phyloP scores from a whole-genome alignment of 139 green algal genomes.

The Tetradesmus lagerheimii region DNA sequence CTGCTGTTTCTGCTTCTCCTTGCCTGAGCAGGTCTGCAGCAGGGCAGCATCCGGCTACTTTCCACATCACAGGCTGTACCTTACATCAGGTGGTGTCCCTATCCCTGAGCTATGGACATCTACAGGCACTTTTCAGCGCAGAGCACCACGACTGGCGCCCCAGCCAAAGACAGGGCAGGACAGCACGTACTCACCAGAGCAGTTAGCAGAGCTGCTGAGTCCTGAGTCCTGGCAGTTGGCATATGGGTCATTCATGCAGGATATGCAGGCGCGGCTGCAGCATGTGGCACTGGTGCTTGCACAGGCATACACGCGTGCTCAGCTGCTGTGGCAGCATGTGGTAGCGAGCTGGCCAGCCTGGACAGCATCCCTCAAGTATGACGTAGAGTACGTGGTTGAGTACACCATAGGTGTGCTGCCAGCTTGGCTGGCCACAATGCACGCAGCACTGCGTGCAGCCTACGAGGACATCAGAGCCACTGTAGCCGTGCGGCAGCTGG shows the following conservation, averaged over 20 bases:
- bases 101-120: constrained; percentile 13
- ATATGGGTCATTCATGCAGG: not conserved
- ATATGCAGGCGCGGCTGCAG: not conserved
- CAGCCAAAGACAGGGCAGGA: not conserved
- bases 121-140: not conserved
- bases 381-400: constrained; percentile 25
- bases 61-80: constrained; percentile 17
- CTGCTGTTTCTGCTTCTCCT: constrained; percentile 5
- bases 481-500: not conserved
- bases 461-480: not conserved
- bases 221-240: constrained; percentile 14
- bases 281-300: not conserved
- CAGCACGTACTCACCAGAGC: not conserved
- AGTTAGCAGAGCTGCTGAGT: not conserved
- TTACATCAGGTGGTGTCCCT: not conserved
- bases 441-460: not conserved
- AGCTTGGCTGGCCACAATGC: constrained; percentile 4
- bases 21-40: constrained; percentile 7
- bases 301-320: not conserved
- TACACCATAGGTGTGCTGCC: constrained; percentile 9
- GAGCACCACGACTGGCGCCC: not conserved
- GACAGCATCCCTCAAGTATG: not conserved
- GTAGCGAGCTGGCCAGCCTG: constrained; percentile 21
- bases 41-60: constrained; percentile 1
- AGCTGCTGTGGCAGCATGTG: not conserved